Evolutionary conservation across 2,329 filamentous ascomycete species (phyloP).

Genomic region (Trichoderma sp.): DNA sequence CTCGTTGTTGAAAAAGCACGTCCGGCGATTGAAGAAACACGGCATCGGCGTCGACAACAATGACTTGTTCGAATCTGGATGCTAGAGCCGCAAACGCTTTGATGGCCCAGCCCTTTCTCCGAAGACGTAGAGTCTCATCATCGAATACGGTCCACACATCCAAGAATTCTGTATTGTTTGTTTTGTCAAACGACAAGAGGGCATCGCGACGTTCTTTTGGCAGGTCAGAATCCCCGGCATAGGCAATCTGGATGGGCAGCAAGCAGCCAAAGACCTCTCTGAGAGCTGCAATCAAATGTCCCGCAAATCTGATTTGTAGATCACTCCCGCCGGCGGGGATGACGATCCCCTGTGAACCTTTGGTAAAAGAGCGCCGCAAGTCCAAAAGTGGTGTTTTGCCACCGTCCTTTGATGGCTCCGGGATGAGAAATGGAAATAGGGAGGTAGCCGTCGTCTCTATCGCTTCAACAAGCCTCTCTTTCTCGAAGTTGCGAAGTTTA

Average conservation of each 20-base stretch:
- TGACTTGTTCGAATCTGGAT: constrained; percentile 36
- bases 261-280: constrained; percentile 30
- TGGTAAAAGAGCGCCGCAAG: constrained; percentile 22
- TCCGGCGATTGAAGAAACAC: constrained; percentile 39
- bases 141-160: constrained; percentile 35
- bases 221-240: constrained; percentile 37
- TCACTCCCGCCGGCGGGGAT: constrained; percentile 34
- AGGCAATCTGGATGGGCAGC: constrained; percentile 37
- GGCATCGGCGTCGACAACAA: constrained; percentile 40
- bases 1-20: constrained; percentile 31
- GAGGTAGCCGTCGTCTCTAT: constrained; percentile 21
- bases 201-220: constrained; percentile 25
- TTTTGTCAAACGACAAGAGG: constrained; percentile 24
- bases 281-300: constrained; percentile 35
- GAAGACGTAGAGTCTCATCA: constrained; percentile 31
- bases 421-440: constrained; percentile 31
- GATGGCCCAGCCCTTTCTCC: constrained; percentile 38
- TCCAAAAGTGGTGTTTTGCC: constrained; percentile 23
- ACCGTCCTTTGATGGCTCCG: neutral
- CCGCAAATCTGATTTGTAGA: constrained; percentile 32
- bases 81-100: constrained; percentile 41
- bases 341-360: constrained; percentile 34
- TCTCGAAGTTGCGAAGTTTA: neutral
- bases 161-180: constrained; percentile 30
- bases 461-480: neutral